Conservation (phyloP, 2,329 filamentous ascomycete species). For the Ophiosphaerella herpotricha region DNA sequence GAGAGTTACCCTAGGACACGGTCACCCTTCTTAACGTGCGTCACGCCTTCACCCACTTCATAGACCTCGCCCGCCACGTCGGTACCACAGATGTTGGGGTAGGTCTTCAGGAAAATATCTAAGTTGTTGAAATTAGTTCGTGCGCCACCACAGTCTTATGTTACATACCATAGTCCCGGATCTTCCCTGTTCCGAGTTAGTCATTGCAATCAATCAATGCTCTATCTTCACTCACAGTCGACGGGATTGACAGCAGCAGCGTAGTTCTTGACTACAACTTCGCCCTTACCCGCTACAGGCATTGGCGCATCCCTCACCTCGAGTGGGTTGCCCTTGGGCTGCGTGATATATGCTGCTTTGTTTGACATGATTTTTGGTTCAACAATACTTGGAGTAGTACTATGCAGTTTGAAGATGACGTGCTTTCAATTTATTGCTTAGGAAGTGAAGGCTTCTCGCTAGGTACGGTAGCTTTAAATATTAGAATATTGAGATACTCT, state of each 20-base stretch:
- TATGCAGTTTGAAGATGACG: too few species aligned
- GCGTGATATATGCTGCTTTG: conserved; percentile 40
- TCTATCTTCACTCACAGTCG: conserved; percentile 24
- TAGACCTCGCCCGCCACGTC: conserved; percentile 54
- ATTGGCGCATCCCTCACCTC: conserved; percentile 36
- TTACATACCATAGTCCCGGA: conserved; percentile 36
- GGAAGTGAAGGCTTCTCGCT: too few species aligned
- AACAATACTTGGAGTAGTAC: too few species aligned
- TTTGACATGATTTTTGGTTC: conserved; percentile 29
- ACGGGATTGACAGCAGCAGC: conserved; percentile 42
- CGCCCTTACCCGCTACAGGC: conserved; percentile 31
- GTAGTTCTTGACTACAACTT: conserved; percentile 42
- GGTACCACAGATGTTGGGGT: conserved; percentile 43
- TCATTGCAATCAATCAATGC: neutral
- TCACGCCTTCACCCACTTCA: conserved; percentile 53
- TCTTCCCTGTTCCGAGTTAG: conserved; percentile 29
- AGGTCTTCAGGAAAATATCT: conserved; percentile 42
- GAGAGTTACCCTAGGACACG: conserved; percentile 49
- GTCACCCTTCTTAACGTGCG: conserved; percentile 51
- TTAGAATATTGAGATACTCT: too few species aligned
- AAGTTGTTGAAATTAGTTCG: conserved; percentile 2
- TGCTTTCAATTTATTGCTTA: too few species aligned
- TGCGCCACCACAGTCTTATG: neutral
- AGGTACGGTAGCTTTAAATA: too few species aligned
- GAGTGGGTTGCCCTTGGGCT: conserved; percentile 33